phyloP scores from a whole-genome alignment of 2,329 filamentous ascomycete genomes.

The Alternaria viburni region DNA sequence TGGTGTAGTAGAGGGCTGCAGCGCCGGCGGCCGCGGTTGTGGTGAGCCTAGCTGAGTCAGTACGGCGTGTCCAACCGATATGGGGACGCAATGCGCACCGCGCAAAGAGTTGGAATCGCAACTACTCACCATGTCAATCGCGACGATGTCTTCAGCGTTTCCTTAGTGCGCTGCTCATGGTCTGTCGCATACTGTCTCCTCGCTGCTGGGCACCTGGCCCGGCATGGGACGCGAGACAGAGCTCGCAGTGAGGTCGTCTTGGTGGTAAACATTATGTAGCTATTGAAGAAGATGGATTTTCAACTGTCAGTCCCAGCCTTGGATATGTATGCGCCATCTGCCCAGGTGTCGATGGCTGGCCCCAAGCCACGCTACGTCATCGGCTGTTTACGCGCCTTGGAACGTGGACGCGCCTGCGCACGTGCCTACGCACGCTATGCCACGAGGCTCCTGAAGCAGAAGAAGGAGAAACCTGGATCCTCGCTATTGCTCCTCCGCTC shows the following conservation, averaged over 20 bases:
- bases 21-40: slow-evolving; percentile 23
- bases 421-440: neutral
- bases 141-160: slow-evolving; percentile 23
- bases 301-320: neutral
- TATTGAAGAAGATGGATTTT: neutral
- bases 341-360: slow-evolving; percentile 8
- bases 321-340: slow-evolving; percentile 4
- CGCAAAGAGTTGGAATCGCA: neutral
- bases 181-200: slow-evolving; percentile 25
- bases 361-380: slow-evolving; percentile 20
- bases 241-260: slow-evolving; percentile 14
- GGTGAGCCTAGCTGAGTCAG: slow-evolving; percentile 21
- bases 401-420: slow-evolving; percentile 8
- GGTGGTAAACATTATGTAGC: slow-evolving; percentile 2
- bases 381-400: slow-evolving; percentile 14
- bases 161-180: slow-evolving; percentile 25
- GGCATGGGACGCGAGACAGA: slow-evolving; percentile 10
- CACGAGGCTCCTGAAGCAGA: neutral
- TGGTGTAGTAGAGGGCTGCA: slow-evolving; percentile 23
- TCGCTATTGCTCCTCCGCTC: neutral
- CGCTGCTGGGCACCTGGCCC: slow-evolving; percentile 11
- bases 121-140: slow-evolving; percentile 24
- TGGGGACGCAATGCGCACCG: neutral
- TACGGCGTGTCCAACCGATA: neutral
- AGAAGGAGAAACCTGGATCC: neutral